These are phyloP conservation scores for Neurospora hispaniola DNA, from an alignment of 495 filamentous ascomycete genomes.

Conservation along the genomic window DNA sequence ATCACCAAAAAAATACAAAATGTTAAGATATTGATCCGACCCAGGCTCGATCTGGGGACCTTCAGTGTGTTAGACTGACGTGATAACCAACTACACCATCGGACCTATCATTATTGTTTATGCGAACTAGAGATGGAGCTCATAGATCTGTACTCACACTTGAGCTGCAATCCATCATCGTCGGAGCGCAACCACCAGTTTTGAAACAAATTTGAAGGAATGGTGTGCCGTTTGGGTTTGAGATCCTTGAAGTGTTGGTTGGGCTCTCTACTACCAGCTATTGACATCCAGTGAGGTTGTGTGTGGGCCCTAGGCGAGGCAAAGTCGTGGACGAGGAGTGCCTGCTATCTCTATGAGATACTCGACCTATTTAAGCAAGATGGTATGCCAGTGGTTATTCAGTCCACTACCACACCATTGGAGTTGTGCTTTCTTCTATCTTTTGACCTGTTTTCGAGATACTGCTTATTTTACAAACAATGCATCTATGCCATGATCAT, in stretches of 20 bases:
- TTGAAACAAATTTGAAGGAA: not conserved
- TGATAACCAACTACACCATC: constrained; percentile 1
- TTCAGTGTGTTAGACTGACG: not conserved
- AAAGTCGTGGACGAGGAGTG: not conserved
- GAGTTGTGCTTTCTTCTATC: not conserved
- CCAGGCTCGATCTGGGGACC: not conserved
- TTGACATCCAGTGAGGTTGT: not conserved
- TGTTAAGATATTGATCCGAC: not conserved
- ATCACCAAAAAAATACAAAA: not conserved
- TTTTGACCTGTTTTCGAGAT: not conserved
- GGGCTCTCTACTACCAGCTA: not conserved
- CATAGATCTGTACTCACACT: not conserved
- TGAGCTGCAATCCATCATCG: not conserved
- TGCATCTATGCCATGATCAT: not conserved
- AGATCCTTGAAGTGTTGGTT: not conserved
- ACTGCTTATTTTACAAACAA: not conserved
- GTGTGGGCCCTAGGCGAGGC: not conserved
- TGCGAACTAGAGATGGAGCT: not conserved
- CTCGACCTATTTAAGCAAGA: not conserved
- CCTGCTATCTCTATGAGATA: not conserved
- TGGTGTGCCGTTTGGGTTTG: not conserved
- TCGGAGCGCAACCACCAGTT: not conserved
- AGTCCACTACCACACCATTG: not conserved
- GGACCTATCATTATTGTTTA: not conserved
- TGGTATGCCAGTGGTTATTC: not conserved